Base-by-base conservation (phyloP, 306 rosid genomes). In the Lathyrus sativus region DNA sequence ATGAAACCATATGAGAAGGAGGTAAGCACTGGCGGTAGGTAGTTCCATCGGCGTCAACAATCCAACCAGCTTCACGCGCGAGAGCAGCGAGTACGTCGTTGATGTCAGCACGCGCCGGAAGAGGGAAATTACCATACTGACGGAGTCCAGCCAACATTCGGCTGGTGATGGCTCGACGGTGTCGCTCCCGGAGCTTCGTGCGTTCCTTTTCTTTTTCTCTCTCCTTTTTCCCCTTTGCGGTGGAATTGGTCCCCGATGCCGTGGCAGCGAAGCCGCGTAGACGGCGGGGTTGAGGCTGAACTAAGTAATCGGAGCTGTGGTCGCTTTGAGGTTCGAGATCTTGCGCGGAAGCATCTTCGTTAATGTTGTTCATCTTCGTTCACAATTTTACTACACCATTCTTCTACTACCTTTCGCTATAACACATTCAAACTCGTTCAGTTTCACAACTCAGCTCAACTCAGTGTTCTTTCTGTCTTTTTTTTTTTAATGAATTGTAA, bases 11-110 rank as follows among this genome's bases (percentile, higher is more conserved):
- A 14, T 81, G 75, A 37, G 83, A 65, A 55, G 83, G 79, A 64
- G 88, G 91, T 0, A 91, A 88, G 11, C 87, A 76, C 62, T 82
- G 95, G 73, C 99, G 81, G 42, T 85, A 90, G 2, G 99, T 90
- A 58, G 92, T 88, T 65, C 99, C 99, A 38, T 93, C 97, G 9
- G 88, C 74, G 44, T 93, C 97, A 15, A 93, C 99, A 4, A 85
- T 76, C 99, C 99, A 93, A 63, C 99, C 99, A 14, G 99, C 97
- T 75, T 88, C 95, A 58, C 97, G 90, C 9, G 99, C 99, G n/a
- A 93, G 90, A 14, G 99, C 99, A 2, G 97, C 99, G 22, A 93
- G 96, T 31, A 93, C 99, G 57, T 93, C 97, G 73, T 93, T 93
- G 91, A 93, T 93, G 55, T 93, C 98, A 2, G 98, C 98, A 41